Percentiles rank a stretch among this genome's conserved stretches.
Conservation (phyloP, 192 early-diverging fungal species). For the Coemansia reversa region DNA sequence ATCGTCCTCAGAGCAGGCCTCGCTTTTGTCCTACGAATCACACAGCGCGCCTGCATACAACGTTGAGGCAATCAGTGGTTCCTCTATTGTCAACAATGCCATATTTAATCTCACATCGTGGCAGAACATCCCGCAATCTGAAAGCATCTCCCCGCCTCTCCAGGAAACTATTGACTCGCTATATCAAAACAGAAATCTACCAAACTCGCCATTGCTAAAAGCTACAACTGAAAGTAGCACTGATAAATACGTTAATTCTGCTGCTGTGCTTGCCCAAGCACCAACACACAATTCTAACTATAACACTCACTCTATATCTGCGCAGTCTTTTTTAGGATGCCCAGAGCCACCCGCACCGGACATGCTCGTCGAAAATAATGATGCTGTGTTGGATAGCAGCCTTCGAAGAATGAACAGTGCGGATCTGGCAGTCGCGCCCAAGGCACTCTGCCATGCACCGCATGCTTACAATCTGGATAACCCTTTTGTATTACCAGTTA, state of each 20-base stretch:
- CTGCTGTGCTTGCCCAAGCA: background rate
- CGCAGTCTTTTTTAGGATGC: conserved; percentile 36
- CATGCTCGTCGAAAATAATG: conserved; percentile 6
- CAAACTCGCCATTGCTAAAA: conserved; percentile 3
- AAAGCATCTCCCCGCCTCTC: background rate
- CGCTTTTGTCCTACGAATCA: too few relatives aligned
- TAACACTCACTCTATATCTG: background rate
- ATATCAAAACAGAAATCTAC: conserved; percentile 8
- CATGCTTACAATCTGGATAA: background rate
- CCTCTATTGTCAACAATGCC: conserved; percentile 41
- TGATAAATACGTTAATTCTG: background rate
- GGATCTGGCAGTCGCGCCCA: too few relatives aligned
- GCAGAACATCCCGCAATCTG: conserved; percentile 15
- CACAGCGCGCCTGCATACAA: background rate
- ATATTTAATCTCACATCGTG: conserved; percentile 37
- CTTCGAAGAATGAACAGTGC: too few relatives aligned
- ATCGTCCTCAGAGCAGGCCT: too few relatives aligned
- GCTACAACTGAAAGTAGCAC: background rate
- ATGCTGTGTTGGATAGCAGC: too few relatives aligned
- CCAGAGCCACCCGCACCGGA: conserved; percentile 24
- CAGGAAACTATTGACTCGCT: conserved; percentile 2
- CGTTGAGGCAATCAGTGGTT: conserved; percentile 16
- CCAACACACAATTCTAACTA: background rate
- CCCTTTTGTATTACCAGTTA: conserved; percentile 11
- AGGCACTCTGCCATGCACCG: too few relatives aligned